Evolutionary conservation across 768 basidiomycete genomes (phyloP), one percentile per base, ranked within the genome.

Genomic region (Suillus discolor): DNA sequence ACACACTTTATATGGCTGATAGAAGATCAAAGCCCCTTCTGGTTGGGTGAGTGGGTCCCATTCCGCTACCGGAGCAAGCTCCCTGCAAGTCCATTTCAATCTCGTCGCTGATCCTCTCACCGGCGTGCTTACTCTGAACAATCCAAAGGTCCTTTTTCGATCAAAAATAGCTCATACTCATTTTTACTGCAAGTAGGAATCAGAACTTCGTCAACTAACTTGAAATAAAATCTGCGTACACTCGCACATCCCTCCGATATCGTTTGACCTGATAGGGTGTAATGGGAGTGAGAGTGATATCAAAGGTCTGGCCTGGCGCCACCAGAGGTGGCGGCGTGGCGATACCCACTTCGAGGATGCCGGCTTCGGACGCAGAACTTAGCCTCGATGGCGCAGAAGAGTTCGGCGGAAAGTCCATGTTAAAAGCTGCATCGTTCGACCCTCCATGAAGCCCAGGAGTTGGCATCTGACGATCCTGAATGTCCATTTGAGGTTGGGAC

Each of bases 1-100:
- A 62, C 76, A 0, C 49, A 84, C 86, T 73, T 80, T 79, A 12
- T 73, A 66, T 51, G 66, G 28, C 53, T 86, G 76, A 68, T 77
- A 80, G 65, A 85, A 87, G 68, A 87, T 87, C 23, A 81, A 75
- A 15, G 79, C 80, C 5, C 87, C 87, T 74, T 89, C 87, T 0
- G 87, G 85, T 69, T 87, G 87, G 5, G 76, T 72, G 47, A 76
- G 75, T 3, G 79, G 66, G 6, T 64, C 71, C 87, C 87, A 88
- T 3, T 75, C 80, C 4, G 6, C n/a, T 23, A 18, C 23, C 3
- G 23, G 2, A 5, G 23, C 9, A 7, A n/a, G 5, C 23, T 39
- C 23, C 23, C 57, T 59, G 11, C 9, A 3, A 18, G 15, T 15
- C 7, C 16, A 25, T 41, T 2, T 41, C 16, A 59, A 16, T 41